phyloP scores from a whole-genome alignment of 2,329 filamentous ascomycete species.

The Akanthomyces dipterigenus region DNA sequence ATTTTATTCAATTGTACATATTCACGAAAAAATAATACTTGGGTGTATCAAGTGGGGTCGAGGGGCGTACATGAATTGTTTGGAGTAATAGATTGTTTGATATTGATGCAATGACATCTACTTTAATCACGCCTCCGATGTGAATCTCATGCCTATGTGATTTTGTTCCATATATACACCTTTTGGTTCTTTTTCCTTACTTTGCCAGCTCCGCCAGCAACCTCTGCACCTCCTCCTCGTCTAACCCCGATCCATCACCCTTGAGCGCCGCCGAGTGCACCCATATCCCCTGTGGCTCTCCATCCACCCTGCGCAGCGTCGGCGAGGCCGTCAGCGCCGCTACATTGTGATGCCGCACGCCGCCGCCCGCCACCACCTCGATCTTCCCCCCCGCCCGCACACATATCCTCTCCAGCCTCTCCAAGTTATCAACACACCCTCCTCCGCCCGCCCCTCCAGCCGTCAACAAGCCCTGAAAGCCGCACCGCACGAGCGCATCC shows the following conservation, averaged over 20 bases:
- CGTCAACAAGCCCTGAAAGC: constrained; percentile 47
- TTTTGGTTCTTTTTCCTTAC: neutral
- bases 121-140: neutral
- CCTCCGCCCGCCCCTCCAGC: constrained; percentile 40
- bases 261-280: constrained; percentile 43
- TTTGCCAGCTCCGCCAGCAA: neutral
- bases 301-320: constrained; percentile 2
- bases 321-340: constrained; percentile 19
- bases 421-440: constrained; percentile 32
- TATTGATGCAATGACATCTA: neutral
- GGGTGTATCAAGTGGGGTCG: constrained; percentile 3
- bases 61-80: neutral
- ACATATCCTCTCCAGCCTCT: constrained; percentile 30
- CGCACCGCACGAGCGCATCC: constrained; percentile 30
- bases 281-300: constrained; percentile 24
- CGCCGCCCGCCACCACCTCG: constrained; percentile 47
- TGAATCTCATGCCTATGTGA: neutral
- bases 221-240: constrained; percentile 21
- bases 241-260: constrained; percentile 16
- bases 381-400: constrained; percentile 22
- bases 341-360: constrained; percentile 39
- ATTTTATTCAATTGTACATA: constrained; percentile 1
- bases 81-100: neutral
- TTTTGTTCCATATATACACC: neutral
- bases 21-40: neutral